Percentiles rank a stretch among this genome's conserved stretches.
Conservation (phyloP, 352 stramenopile species). For the Elongisporangium prolatum region DNA sequence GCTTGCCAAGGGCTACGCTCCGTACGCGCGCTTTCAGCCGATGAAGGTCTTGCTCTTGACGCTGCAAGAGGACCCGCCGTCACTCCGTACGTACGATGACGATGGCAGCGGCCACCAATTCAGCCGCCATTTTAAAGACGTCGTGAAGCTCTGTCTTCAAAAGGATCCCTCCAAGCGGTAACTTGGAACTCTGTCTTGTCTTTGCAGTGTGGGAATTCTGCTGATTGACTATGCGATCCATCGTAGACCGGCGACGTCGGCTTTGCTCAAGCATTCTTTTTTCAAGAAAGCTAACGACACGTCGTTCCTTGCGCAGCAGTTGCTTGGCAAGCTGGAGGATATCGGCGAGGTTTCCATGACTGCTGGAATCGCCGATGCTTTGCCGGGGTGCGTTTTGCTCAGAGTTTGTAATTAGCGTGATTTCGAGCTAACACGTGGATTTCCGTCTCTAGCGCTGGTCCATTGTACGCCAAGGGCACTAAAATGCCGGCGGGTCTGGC, state of each 20-base stretch:
- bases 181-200: not conserved
- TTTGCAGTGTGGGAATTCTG: not conserved
- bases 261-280: constrained; percentile 86
- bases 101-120: constrained; percentile 83
- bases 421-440: not conserved
- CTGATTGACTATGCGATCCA: not conserved
- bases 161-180: constrained; percentile 86
- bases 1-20: constrained; percentile 97
- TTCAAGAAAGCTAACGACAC: constrained; percentile 86
- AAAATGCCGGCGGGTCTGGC: constrained; percentile 57
- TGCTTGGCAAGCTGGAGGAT: constrained; percentile 79
- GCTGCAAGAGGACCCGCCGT: constrained; percentile 95
- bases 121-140: constrained; percentile 82
- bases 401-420: not conserved
- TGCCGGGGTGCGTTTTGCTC: constrained; percentile 54
- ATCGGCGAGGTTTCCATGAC: constrained; percentile 89
- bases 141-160: constrained; percentile 86
- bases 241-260: constrained; percentile 66
- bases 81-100: constrained; percentile 86
- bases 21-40: constrained; percentile 96
- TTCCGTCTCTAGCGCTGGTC: constrained; percentile 42
- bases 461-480: constrained; percentile 77
- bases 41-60: constrained; percentile 98
- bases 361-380: constrained; percentile 66
- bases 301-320: constrained; percentile 50